phyloP scores from a whole-genome alignment of 257 asterid species.

The Osmanthus fragrans region DNA sequence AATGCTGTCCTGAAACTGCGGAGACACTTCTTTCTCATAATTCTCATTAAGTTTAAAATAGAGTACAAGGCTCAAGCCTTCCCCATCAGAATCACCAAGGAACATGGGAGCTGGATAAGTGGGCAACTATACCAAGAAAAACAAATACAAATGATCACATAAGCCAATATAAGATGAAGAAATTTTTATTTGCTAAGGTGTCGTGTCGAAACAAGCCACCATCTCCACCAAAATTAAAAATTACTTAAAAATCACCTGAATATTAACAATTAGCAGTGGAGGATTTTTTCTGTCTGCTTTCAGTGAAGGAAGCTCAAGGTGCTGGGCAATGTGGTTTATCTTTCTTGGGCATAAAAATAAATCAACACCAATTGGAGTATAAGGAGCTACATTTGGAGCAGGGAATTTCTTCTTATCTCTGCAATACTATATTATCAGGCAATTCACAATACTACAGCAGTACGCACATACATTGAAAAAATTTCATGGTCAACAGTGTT shows the following conservation, averaged over 20 bases:
- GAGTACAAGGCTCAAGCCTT: constrained; percentile 74
- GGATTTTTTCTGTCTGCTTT: constrained; percentile 65
- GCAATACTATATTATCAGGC: constrained; percentile 32
- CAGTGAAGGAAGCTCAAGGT: constrained; percentile 76
- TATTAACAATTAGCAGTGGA: constrained; percentile 75
- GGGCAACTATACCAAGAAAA: constrained; percentile 51
- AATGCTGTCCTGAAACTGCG: constrained; percentile 65
- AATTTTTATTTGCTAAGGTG: background rate
- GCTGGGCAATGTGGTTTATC: constrained; percentile 89
- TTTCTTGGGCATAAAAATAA: constrained; percentile 66
- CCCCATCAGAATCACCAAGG: constrained; percentile 74
- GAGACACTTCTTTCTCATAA: constrained; percentile 55
- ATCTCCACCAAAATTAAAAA: background rate
- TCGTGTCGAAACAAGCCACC: background rate
- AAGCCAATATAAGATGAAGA: constrained; percentile 12
- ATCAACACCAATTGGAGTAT: constrained; percentile 89
- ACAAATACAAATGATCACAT: constrained; percentile 1
- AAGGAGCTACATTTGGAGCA: constrained; percentile 71
- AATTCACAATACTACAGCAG: constrained; percentile 4
- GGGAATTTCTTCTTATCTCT: constrained; percentile 93
- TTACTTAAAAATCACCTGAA: constrained; percentile 57
- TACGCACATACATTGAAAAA: background rate
- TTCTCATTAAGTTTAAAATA: constrained; percentile 66
- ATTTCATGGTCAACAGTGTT: constrained; percentile 1
- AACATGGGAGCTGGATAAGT: constrained; percentile 73